Percentiles rank a stretch among this genome's conserved stretches.
Conservation (phyloP, 441 rosid genomes). For the Adansonia gregorii region DNA sequence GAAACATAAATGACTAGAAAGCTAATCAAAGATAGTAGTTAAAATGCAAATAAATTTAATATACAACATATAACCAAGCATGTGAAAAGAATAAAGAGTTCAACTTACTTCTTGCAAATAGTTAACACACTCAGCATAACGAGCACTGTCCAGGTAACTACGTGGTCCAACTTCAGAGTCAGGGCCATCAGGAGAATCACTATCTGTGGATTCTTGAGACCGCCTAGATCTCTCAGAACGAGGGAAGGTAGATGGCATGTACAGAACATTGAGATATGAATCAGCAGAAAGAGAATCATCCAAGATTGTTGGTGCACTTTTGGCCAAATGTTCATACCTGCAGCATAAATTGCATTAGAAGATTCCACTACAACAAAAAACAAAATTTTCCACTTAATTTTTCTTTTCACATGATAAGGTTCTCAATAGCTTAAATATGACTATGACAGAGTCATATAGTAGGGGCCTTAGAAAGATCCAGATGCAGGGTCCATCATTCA, state of each 20-base stretch:
- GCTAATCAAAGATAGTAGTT: slow-evolving; percentile 1
- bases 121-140: slow-evolving; percentile 78
- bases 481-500: slow-evolving; percentile 6
- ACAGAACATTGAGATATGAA: slow-evolving; percentile 91
- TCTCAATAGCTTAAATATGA: slow-evolving; percentile 4
- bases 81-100: slow-evolving; percentile 21
- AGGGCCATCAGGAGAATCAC: slow-evolving; percentile 52
- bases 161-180: slow-evolving; percentile 85
- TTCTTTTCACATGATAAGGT: slow-evolving; percentile 20
- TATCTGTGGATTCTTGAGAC: slow-evolving; percentile 61
- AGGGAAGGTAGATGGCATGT: slow-evolving; percentile 98
- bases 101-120: slow-evolving; percentile 90
- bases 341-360: slow-evolving; percentile 34
- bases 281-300: slow-evolving; percentile 98
- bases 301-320: slow-evolving; percentile 97
- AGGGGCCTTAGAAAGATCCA: neutral
- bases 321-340: slow-evolving; percentile 99
- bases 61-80: slow-evolving; percentile 16
- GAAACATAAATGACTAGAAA: slow-evolving; percentile 16
- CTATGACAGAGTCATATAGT: neutral
- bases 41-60: slow-evolving; percentile 13
- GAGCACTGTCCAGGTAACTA: slow-evolving; percentile 83
- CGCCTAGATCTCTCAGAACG: slow-evolving; percentile 92
- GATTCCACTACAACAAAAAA: slow-evolving; percentile 17
- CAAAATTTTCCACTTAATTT: neutral